Conservation (phyloP, 2,329 filamentous ascomycete species). For the Colletotrichum spaethianum region DNA sequence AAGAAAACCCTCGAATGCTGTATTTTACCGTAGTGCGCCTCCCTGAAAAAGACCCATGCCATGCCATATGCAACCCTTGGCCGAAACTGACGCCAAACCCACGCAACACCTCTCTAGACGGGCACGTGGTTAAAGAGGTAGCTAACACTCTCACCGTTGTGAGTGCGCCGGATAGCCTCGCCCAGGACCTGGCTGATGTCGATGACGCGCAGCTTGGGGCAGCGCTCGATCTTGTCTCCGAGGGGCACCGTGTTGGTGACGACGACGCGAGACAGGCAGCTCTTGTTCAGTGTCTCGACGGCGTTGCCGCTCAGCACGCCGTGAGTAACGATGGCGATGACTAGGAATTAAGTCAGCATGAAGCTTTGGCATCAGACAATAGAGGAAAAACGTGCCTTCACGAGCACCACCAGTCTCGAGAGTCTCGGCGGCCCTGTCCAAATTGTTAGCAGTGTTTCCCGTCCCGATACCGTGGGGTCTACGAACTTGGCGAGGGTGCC, state of each 20-base stretch:
- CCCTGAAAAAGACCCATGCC: not conserved
- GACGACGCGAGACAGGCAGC: slow-evolving; percentile 82
- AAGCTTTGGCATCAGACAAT: not conserved
- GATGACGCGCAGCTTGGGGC: slow-evolving; percentile 88
- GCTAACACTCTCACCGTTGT: slow-evolving; percentile 73
- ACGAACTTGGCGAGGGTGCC: slow-evolving; percentile 89
- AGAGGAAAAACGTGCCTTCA: slow-evolving; percentile 20
- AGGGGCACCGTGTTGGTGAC: slow-evolving; percentile 80
- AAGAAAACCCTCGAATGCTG: not conserved
- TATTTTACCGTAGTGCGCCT: not conserved
- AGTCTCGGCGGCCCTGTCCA: slow-evolving; percentile 35
- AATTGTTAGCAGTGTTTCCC: slow-evolving; percentile 3
- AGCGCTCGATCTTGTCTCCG: slow-evolving; percentile 83
- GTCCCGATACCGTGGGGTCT: not conserved
- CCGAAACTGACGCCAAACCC: slow-evolving; percentile 4
- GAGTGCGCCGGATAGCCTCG: slow-evolving; percentile 70
- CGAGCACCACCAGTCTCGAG: slow-evolving; percentile 34
- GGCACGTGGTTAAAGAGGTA: slow-evolving; percentile 69
- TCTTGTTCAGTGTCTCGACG: slow-evolving; percentile 87
- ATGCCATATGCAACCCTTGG: slow-evolving; percentile 10
- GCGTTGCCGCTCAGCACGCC: slow-evolving; percentile 91
- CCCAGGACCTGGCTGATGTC: slow-evolving; percentile 89
- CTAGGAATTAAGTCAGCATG: slow-evolving; percentile 7
- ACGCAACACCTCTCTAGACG: slow-evolving; percentile 28
- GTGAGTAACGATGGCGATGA: slow-evolving; percentile 96